phyloP scores from a whole-genome alignment of 176 grass and related monocot genomes.

The Echinochloa phyllopogon region DNA sequence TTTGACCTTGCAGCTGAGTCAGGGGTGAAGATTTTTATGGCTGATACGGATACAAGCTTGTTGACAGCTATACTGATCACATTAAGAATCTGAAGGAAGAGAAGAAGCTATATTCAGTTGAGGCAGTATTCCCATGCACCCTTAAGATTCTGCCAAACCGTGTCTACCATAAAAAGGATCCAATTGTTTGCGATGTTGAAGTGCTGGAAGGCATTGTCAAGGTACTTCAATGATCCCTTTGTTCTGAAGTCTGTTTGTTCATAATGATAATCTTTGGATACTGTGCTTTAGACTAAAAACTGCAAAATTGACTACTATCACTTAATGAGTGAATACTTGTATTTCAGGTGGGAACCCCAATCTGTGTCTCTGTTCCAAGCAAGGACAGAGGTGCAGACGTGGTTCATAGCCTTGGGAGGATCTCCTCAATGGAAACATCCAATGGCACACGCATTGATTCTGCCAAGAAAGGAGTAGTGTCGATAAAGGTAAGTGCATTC shows the following conservation, averaged over 20 bases:
- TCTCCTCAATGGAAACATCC: slow-evolving; percentile 65
- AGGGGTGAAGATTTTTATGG: slow-evolving; percentile 63
- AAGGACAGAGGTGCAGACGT: slow-evolving; percentile 42
- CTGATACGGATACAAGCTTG: slow-evolving; percentile 72
- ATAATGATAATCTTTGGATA: not conserved
- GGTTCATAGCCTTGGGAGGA: slow-evolving; percentile 71
- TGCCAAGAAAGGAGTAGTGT: slow-evolving; percentile 37
- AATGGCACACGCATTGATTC: slow-evolving; percentile 46
- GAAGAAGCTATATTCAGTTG: slow-evolving; percentile 56
- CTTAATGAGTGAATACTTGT: not conserved
- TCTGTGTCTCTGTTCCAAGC: slow-evolving; percentile 59
- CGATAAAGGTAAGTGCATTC: slow-evolving; percentile 40
- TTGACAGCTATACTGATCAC: slow-evolving; percentile 68
- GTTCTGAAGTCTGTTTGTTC: not conserved
- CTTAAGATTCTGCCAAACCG: slow-evolving; percentile 69
- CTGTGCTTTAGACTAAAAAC: not conserved
- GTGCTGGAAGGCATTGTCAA: slow-evolving; percentile 65
- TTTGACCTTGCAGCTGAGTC: slow-evolving; percentile 60
- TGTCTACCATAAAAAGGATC: slow-evolving; percentile 68
- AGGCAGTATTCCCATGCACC: slow-evolving; percentile 71
- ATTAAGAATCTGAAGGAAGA: slow-evolving; percentile 61
- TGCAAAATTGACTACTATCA: not conserved
- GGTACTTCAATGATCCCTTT: slow-evolving; percentile 41
- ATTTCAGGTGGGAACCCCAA: slow-evolving; percentile 78
- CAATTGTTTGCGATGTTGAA: slow-evolving; percentile 74